Base-by-base conservation (phyloP, 495 filamentous ascomycete genomes). In the Annulohypoxylon bovei region DNA sequence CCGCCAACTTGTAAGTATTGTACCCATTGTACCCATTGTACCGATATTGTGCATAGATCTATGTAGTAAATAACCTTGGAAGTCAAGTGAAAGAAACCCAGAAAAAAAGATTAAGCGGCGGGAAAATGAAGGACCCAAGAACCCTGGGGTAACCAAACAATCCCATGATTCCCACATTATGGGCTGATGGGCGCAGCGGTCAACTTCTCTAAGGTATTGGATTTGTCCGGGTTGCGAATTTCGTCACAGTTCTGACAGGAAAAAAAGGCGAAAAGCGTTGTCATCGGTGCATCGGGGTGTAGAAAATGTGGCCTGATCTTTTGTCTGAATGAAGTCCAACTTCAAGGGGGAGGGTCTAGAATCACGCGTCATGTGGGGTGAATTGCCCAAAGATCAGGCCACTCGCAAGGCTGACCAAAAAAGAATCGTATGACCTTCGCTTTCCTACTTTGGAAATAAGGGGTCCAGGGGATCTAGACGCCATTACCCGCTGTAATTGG, bases 371-470 rank as follows among this genome's bases (percentile, higher is more conserved):
- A 67, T 62, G 73, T 72, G 69, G 73, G 73, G 73, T 74, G 69
- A 62, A 62, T 46, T 58, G 14, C 20, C 11, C 33, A 57, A 67
- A 66, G 56, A 77, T 77, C 75, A 77, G 73, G 70, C 75, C 75
- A 77, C 70, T 64, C 57, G 58, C 73, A 57, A 77, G 75, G 75
- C 72, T 77, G 62, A 68, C 47, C 20, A 52, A 61, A 47, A 63
- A 65, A 68, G 66, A 27, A 77, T 77, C 75, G 75, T 77, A 77
- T 74, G 75, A 77, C 73, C 64, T 42, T 59, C 63, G 72, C 72
- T 71, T 75, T 49, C 49, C 58, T 57, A 32, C 44, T 54, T 59
- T 54, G 44, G 58, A 30, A 66, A 61, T n/a, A 61, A 69, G 23
- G 50, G 59, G 56, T 47, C 22, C 39, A 49, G 52, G 58, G 64